Percentiles rank a stretch among this genome's conserved stretches.
Conservation (phyloP, 2,329 filamentous ascomycete species). For the Talaromyces rugulosus region DNA sequence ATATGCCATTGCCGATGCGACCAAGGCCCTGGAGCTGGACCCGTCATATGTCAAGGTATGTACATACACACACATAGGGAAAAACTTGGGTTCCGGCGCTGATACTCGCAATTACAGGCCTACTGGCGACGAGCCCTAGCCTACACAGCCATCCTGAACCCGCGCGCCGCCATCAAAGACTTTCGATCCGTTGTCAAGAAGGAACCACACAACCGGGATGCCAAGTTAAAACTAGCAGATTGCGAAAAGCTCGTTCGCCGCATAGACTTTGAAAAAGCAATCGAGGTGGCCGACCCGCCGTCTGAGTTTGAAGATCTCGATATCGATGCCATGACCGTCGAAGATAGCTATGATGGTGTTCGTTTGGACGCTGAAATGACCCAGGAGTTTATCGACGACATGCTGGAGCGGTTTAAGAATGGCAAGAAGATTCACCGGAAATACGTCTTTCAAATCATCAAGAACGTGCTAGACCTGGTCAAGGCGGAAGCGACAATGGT, state of each 20-base stretch:
- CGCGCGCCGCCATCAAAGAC: slow-evolving; percentile 83
- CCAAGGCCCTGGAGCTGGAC: slow-evolving; percentile 86
- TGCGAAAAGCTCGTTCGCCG: slow-evolving; percentile 94
- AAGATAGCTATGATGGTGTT: slow-evolving; percentile 80
- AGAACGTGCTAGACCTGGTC: slow-evolving; percentile 83
- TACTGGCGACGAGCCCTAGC: slow-evolving; percentile 92
- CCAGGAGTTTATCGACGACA: slow-evolving; percentile 93
- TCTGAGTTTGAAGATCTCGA: slow-evolving; percentile 90
- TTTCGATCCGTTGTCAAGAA: slow-evolving; percentile 88
- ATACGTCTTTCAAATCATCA: slow-evolving; percentile 94
- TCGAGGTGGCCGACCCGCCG: slow-evolving; percentile 86
- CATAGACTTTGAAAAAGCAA: slow-evolving; percentile 88
- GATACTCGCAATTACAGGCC: slow-evolving; percentile 52
- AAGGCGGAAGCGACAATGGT: slow-evolving; percentile 97
- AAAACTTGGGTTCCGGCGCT: not conserved
- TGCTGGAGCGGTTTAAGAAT: slow-evolving; percentile 91
- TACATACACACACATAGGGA: not conserved
- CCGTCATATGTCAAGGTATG: slow-evolving; percentile 79
- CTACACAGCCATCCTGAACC: slow-evolving; percentile 83
- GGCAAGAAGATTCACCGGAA: slow-evolving; percentile 95
- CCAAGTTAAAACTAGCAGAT: slow-evolving; percentile 83
- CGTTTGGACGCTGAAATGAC: slow-evolving; percentile 79
- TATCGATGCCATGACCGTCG: slow-evolving; percentile 77
- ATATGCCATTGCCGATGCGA: slow-evolving; percentile 85
- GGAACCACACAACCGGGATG: slow-evolving; percentile 83